A percentile compares a stretch with the other conserved stretches of the same genome.
phyloP scores from a whole-genome alignment of 306 rosid species.

The Vigna trinervia region DNA sequence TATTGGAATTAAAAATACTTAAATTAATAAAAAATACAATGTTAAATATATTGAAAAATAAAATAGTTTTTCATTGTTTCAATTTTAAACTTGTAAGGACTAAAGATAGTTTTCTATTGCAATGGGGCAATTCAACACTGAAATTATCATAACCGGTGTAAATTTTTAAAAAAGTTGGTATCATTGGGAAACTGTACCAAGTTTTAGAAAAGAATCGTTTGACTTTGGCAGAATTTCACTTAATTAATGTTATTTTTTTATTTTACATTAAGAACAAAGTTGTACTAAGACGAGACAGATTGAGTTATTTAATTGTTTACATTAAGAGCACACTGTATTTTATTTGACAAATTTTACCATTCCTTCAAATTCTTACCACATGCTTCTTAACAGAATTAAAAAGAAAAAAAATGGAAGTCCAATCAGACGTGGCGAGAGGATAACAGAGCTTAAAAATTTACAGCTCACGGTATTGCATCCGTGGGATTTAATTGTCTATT shows the following conservation, averaged over 20 bases:
- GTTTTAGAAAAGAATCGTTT: too few species aligned
- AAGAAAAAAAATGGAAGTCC: background rate
- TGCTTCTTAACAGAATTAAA: background rate
- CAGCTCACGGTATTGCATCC: conserved; percentile 45
- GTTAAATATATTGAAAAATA: background rate
- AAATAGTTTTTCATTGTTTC: background rate
- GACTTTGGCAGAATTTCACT: too few species aligned
- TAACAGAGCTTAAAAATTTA: conserved; percentile 35
- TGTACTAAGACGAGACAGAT: too few species aligned
- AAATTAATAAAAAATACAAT: background rate
- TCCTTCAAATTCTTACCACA: background rate
- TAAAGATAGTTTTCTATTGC: background rate
- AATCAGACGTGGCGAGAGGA: background rate
- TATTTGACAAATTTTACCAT: background rate
- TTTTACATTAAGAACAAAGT: too few species aligned
- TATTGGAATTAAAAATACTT: background rate
- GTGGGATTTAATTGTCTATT: conserved; percentile 37
- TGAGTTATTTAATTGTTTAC: too few species aligned
- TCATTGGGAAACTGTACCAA: too few species aligned
- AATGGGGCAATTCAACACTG: too few species aligned
- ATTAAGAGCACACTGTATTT: too few species aligned
- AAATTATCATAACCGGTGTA: too few species aligned
- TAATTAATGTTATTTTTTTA: too few species aligned
- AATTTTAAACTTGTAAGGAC: background rate
- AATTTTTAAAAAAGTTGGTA: too few species aligned